Evolutionary conservation across 2,329 filamentous ascomycete species (phyloP).

Genomic region (Ceratocystis albifundus): DNA sequence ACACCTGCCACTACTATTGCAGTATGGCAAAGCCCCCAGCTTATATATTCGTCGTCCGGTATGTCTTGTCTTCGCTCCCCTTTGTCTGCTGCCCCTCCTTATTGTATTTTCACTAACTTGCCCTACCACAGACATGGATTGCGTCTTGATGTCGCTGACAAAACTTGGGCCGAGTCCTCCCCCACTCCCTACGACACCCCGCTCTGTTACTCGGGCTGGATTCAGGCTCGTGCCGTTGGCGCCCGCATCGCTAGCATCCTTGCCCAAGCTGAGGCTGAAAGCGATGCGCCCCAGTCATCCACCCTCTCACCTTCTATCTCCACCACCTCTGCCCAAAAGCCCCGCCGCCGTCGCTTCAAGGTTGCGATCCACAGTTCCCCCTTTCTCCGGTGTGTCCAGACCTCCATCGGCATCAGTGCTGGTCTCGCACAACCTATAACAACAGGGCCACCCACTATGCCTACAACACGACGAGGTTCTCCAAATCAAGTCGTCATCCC

Average conservation of each 20-base stretch:
- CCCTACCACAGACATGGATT: constrained; percentile 62
- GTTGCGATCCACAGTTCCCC: constrained; percentile 89
- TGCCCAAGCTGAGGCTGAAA: constrained; percentile 40
- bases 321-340: constrained; percentile 14
- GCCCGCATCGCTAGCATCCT: constrained; percentile 68
- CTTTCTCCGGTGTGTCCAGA: constrained; percentile 68
- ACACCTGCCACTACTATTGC: background rate
- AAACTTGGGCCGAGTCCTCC: constrained; percentile 86
- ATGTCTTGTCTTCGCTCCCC: constrained; percentile 21
- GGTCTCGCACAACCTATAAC: constrained; percentile 49
- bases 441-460: constrained; percentile 28
- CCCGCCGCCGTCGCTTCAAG: constrained; percentile 51
- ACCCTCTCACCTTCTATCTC: constrained; percentile 18
- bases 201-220: constrained; percentile 87
- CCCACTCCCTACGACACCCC: constrained; percentile 92
- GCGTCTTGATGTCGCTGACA: constrained; percentile 86
- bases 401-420: constrained; percentile 51
- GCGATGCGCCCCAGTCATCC: constrained; percentile 28
- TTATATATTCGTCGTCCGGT: constrained; percentile 38
- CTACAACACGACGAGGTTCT: constrained; percentile 7
- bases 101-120: background rate
- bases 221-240: constrained; percentile 71
- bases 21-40: constrained; percentile 35
- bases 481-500: constrained; percentile 20
- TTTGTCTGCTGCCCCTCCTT: background rate